Conservation (phyloP, 1,284 basidiomycete genomes). For the Leccinum insolens region DNA sequence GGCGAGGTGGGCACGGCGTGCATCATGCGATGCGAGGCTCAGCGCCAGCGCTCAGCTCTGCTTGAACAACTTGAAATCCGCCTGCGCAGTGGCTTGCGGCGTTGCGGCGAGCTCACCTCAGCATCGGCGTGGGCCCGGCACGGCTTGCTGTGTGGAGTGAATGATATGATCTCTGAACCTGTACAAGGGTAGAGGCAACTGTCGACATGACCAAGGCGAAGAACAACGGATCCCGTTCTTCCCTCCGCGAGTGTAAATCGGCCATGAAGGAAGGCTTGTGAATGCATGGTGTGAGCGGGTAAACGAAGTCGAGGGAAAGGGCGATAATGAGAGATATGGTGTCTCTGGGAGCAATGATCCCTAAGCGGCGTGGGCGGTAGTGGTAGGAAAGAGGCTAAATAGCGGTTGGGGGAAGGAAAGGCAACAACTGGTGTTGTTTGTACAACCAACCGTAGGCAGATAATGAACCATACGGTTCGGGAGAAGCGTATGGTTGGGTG, state of each 20-base stretch:
- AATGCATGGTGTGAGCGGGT: conserved; percentile 81
- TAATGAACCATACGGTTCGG: conserved; percentile 61
- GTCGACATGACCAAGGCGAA: conserved; percentile 87
- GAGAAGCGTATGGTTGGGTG: conserved; percentile 42
- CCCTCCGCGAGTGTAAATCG: conserved; percentile 73
- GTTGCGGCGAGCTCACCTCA: too few relatives aligned
- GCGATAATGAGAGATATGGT: conserved; percentile 79
- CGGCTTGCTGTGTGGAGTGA: too few relatives aligned
- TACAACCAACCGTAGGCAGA: conserved; percentile 72
- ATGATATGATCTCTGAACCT: conserved; percentile 80
- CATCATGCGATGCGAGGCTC: too few relatives aligned
- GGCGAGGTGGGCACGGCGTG: too few relatives aligned
- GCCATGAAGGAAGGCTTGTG: conserved; percentile 87
- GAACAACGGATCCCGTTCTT: conserved; percentile 85
- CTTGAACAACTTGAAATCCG: too few relatives aligned
- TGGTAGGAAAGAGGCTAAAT: conserved; percentile 73
- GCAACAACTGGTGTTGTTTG: conserved; percentile 59
- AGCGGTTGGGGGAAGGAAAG: conserved; percentile 50
- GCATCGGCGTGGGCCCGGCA: too few relatives aligned
- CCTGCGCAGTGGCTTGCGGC: too few relatives aligned
- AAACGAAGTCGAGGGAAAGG: conserved; percentile 88
- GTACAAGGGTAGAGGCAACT: conserved; percentile 80
- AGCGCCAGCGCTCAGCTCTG: too few relatives aligned
- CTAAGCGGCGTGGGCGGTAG: conserved; percentile 68
- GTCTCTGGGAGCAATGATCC: conserved; percentile 76